phyloP scores from a whole-genome alignment of 1,284 basidiomycete genomes.

The Moniliophthora roreri region DNA sequence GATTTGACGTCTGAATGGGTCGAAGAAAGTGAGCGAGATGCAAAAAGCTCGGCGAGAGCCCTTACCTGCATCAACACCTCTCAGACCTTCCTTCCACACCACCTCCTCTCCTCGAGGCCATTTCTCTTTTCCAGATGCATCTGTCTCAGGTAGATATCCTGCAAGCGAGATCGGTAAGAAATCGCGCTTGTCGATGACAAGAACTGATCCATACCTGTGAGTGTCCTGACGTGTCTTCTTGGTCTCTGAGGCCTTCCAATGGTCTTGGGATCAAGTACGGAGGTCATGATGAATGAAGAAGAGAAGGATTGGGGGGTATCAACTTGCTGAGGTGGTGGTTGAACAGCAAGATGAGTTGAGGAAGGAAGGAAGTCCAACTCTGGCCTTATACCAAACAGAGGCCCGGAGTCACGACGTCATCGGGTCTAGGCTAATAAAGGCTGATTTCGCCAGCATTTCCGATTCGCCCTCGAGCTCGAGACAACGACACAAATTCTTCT shows the following conservation, averaged over 20 bases:
- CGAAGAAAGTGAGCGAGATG: conserved; percentile 4
- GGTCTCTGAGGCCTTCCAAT: conserved; percentile 61
- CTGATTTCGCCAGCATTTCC: too few relatives aligned
- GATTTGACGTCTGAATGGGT: conserved; percentile 49
- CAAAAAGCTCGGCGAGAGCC: conserved; percentile 3
- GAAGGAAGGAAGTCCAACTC: background rate
- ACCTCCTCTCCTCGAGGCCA: conserved; percentile 85
- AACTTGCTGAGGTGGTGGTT: background rate
- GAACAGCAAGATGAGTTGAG: background rate
- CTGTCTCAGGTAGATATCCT: conserved; percentile 78
- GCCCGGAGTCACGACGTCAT: too few relatives aligned
- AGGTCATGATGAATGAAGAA: conserved; percentile 39
- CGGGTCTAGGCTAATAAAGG: too few relatives aligned
- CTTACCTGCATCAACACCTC: conserved; percentile 53
- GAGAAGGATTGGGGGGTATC: background rate
- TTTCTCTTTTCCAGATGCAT: conserved; percentile 73
- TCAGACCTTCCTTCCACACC: conserved; percentile 72
- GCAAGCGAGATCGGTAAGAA: conserved; percentile 7
- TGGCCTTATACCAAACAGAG: background rate
- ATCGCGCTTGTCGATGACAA: background rate
- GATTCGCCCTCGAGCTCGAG: too few relatives aligned
- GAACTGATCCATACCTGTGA: conserved; percentile 53
- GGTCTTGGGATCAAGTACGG: conserved; percentile 59
- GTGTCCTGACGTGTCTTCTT: conserved; percentile 69
- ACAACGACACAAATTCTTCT: too few relatives aligned